Base-by-base conservation (phyloP, 108 stramenopile genomes). In the Schizochytrium sp. region DNA sequence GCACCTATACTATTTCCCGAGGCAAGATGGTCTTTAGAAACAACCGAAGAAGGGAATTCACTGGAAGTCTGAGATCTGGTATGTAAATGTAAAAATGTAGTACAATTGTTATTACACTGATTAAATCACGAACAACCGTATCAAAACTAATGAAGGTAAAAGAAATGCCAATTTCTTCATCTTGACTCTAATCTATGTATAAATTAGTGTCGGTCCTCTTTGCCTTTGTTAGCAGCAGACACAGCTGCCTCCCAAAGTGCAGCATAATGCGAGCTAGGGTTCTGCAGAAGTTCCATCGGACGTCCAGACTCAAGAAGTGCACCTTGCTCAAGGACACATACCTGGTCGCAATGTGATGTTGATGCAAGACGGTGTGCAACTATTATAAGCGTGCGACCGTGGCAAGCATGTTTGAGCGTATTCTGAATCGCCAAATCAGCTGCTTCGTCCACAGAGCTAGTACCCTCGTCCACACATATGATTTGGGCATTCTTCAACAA, bases 401-500 rank as follows among this genome's bases (percentile, higher is more conserved):
- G 87, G 90, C 97, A 98, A 87, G 96, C 96, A 49, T 95, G 93
- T 4, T 97, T 94, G 3, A 98, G 89, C 95, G 97, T 97, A 12
- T 90, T 89, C 89, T 98, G 97, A 69, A 98, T 96, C 88, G 96
- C 95, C n/a, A 91, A 93, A 83, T 98, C 97, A 3, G 96, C 96
- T 56, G 95, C 95, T 10, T 93, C 93, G 92, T 97, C 97, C 59
- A 97, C 96, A 69, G 92, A 93, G 1, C 96, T 96, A 0, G 98
- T 97, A 1, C 97, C 98, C 91, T 97, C 98, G 90, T 97, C 98
- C 93, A 97, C 95, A 7, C 98, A 94, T 41, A 98, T 91, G 89
- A 99, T 97, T 73, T 95, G 96, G 12, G 96, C 95, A 55, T 96
- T 96, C 19, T 97, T 92, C 38, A 99, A 92, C 12, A 99, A 72